Conservation (phyloP, 2,329 filamentous ascomycete species). For the Parasarocladium wereldwijsianum region DNA sequence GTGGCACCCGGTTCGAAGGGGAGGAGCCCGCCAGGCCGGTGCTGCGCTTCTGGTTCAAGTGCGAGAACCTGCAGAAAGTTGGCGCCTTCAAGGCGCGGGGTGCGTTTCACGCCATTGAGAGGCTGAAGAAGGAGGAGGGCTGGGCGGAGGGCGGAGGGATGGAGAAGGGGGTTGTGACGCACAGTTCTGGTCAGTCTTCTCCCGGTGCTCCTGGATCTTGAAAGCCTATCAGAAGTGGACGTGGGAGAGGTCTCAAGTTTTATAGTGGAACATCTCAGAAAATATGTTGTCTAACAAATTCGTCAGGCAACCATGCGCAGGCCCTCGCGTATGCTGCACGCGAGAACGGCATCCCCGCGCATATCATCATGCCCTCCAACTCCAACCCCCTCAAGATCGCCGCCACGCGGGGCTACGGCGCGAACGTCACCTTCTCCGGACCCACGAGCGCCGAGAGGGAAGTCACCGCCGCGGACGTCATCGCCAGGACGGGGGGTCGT, state of each 20-base stretch:
- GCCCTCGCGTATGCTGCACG: slow-evolving; percentile 75
- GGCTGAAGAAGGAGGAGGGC: slow-evolving; percentile 48
- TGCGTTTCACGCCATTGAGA: slow-evolving; percentile 71
- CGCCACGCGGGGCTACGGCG: slow-evolving; percentile 65
- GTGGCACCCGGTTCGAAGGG: slow-evolving; percentile 40
- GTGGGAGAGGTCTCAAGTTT: too few relatives aligned
- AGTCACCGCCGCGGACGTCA: slow-evolving; percentile 54
- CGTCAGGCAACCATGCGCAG: slow-evolving; percentile 83
- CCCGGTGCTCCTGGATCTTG: too few relatives aligned
- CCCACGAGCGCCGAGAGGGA: slow-evolving; percentile 70
- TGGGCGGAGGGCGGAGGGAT: slow-evolving; percentile 44
- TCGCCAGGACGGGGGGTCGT: slow-evolving; percentile 57
- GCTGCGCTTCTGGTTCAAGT: slow-evolving; percentile 81
- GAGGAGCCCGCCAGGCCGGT: slow-evolving; percentile 45
- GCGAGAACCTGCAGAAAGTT: slow-evolving; percentile 80
- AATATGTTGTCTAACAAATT: too few relatives aligned
- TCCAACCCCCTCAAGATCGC: slow-evolving; percentile 76
- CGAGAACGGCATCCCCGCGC: slow-evolving; percentile 57
- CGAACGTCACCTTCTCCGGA: slow-evolving; percentile 67
- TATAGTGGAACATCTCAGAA: too few relatives aligned
- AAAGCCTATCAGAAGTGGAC: too few relatives aligned
- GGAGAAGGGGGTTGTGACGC: slow-evolving; percentile 67
- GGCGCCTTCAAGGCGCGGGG: slow-evolving; percentile 89
- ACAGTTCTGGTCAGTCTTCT: slow-evolving; percentile 61
- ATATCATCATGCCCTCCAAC: slow-evolving; percentile 89